phyloP scores from a whole-genome alignment of 352 stramenopile species.

The Globisporangium orthogonon region DNA sequence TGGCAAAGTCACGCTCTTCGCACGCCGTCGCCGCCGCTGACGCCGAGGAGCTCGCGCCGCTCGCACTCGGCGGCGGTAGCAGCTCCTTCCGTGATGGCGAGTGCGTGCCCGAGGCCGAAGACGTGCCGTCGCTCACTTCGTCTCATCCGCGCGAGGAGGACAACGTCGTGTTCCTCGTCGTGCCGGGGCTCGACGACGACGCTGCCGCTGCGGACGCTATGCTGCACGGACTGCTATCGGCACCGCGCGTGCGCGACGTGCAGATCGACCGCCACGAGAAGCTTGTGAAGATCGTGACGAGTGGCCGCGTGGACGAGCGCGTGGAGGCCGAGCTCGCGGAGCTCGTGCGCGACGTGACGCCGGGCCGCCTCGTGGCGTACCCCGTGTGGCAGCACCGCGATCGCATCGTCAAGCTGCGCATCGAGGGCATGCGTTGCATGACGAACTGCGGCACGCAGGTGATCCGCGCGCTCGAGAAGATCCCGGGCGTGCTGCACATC shows the following conservation, averaged over 20 bases:
- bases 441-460: slow-evolving; percentile 80
- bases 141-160: slow-evolving; percentile 47
- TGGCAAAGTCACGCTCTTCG: too few species aligned
- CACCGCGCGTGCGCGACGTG: slow-evolving; percentile 33
- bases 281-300: slow-evolving; percentile 58
- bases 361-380: slow-evolving; percentile 49
- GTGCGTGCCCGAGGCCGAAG: slow-evolving; percentile 55
- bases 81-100: slow-evolving; percentile 28
- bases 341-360: slow-evolving; percentile 39
- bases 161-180: slow-evolving; percentile 65
- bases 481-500: slow-evolving; percentile 79
- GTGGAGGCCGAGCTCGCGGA: slow-evolving; percentile 52
- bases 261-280: slow-evolving; percentile 62
- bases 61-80: background rate
- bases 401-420: slow-evolving; percentile 61
- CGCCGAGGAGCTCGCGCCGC: slow-evolving; percentile 13
- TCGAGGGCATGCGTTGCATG: slow-evolving; percentile 87
- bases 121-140: slow-evolving; percentile 69
- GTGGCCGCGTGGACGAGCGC: slow-evolving; percentile 25
- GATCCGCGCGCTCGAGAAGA: slow-evolving; percentile 70
- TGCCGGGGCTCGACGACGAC: slow-evolving; percentile 37
- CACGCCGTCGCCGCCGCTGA: background rate
- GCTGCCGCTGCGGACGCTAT: slow-evolving; percentile 21
- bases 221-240: slow-evolving; percentile 21
- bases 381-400: slow-evolving; percentile 81